Evolutionary conservation across 2,329 filamentous ascomycete species (phyloP).

Genomic region (Hypoxylon sp.): DNA sequence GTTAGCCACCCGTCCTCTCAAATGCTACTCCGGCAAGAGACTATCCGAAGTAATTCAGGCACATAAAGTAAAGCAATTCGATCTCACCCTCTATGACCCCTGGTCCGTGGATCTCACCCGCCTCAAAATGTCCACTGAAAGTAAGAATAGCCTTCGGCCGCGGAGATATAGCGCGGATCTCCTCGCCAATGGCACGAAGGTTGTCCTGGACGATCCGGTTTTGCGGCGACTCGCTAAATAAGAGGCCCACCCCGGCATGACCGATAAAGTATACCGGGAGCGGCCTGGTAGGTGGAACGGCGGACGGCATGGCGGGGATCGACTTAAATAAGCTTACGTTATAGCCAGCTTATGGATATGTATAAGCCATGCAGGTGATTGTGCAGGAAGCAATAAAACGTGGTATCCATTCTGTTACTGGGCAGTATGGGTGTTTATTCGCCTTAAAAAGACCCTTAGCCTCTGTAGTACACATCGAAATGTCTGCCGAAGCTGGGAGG

Average conservation of each 20-base stretch:
- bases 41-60: not conserved
- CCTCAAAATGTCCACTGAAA: conserved; percentile 46
- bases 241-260: conserved; percentile 42
- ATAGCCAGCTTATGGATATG: not conserved
- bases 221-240: conserved; percentile 36
- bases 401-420: conserved; percentile 10
- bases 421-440: conserved; percentile 14
- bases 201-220: conserved; percentile 44
- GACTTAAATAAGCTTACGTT: conserved; percentile 3
- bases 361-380: conserved; percentile 17
- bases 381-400: conserved; percentile 27
- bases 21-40: not conserved
- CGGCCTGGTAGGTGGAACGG: conserved; percentile 25
- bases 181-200: conserved; percentile 40
- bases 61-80: not conserved
- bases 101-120: conserved; percentile 45
- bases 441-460: conserved; percentile 16
- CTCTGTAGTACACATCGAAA: conserved; percentile 28
- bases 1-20: not conserved
- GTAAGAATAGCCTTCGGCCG: conserved; percentile 44
- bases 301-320: conserved; percentile 38
- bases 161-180: conserved; percentile 41
- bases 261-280: conserved; percentile 46
- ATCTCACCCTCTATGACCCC: conserved; percentile 42
- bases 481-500: conserved; percentile 23